These are phyloP conservation scores for Aspergillus sp. DNA, from an alignment of 2,329 filamentous ascomycete genomes.

Conservation along the genomic window DNA sequence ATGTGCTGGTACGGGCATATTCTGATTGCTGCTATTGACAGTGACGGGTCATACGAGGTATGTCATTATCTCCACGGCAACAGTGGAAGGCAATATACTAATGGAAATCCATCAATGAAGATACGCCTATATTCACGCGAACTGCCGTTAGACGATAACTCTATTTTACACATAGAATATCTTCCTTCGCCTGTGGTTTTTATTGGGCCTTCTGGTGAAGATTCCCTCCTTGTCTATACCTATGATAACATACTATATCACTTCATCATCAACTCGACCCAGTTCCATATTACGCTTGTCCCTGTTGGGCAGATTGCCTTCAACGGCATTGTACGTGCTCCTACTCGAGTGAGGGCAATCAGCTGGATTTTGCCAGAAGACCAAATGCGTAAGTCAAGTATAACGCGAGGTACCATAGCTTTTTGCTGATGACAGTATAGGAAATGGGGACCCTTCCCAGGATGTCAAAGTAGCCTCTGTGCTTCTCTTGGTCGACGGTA, in stretches of 20 bases:
- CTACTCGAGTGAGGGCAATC: slow-evolving; percentile 80
- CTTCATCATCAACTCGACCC: slow-evolving; percentile 71
- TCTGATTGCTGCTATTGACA: slow-evolving; percentile 85
- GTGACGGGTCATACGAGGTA: slow-evolving; percentile 67
- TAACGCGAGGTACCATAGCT: no score
- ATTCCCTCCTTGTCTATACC: slow-evolving; percentile 92
- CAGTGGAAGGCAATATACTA: neutral
- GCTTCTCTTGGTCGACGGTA: slow-evolving; percentile 92
- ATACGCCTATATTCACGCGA: slow-evolving; percentile 91
- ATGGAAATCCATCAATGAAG: slow-evolving; percentile 24
- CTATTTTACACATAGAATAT: slow-evolving; percentile 66
- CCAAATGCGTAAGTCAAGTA: slow-evolving; percentile 56
- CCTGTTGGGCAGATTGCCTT: slow-evolving; percentile 98
- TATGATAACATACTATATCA: slow-evolving; percentile 95
- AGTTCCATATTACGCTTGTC: slow-evolving; percentile 65
- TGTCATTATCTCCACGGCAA: slow-evolving; percentile 3
- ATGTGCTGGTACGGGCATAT: slow-evolving; percentile 99
- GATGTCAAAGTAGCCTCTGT: slow-evolving; percentile 92
- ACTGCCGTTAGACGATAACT: slow-evolving; percentile 62
- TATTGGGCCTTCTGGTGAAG: slow-evolving; percentile 79
- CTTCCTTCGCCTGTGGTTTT: slow-evolving; percentile 83
- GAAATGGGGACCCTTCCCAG: slow-evolving; percentile 86
- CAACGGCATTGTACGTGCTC: slow-evolving; percentile 89
- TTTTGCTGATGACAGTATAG: slow-evolving; percentile 25
- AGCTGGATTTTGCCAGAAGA: slow-evolving; percentile 93